A percentile compares a stretch with the other conserved stretches of the same genome.
Evolutionary conservation across 2,329 filamentous ascomycete species (phyloP).

Genomic region (Kalaharituber pfeilii): DNA sequence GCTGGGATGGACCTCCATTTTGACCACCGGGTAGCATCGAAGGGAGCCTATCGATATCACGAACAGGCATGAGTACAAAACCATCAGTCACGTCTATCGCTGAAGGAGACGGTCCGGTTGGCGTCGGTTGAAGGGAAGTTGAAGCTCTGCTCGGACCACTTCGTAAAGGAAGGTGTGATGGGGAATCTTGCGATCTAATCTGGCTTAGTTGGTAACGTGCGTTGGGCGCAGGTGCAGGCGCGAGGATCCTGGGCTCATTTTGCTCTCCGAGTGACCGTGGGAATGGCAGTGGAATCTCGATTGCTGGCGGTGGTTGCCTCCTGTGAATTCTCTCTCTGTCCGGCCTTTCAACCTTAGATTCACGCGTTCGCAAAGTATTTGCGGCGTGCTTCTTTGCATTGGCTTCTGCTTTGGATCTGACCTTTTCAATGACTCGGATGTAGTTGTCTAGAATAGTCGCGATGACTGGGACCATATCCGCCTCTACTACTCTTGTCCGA

Average conservation of each 20-base stretch:
- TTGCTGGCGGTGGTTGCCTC: constrained; percentile 56
- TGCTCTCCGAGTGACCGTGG: not conserved
- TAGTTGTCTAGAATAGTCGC: constrained; percentile 97
- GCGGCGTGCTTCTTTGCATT: constrained; percentile 48
- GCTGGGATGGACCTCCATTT: constrained; percentile 62
- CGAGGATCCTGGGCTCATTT: constrained; percentile 25
- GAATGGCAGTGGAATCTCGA: constrained; percentile 47
- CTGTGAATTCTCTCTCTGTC: not conserved
- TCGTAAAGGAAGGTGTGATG: not conserved
- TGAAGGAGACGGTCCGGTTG: constrained; percentile 23
- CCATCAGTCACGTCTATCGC: constrained; percentile 49
- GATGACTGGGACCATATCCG: constrained; percentile 97
- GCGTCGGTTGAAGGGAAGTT: not conserved
- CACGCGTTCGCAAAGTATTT: constrained; percentile 23
- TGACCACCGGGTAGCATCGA: constrained; percentile 47
- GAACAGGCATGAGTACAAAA: constrained; percentile 58
- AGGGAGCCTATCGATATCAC: constrained; percentile 64
- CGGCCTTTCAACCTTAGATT: constrained; percentile 25
- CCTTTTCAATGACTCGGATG: constrained; percentile 86
- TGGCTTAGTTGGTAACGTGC: not conserved
- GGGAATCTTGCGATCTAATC: not conserved
- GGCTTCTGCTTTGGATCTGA: constrained; percentile 65
- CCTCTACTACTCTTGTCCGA: constrained; percentile 86
- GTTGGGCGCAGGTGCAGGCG: not conserved
- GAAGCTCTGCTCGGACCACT: not conserved